A percentile compares a stretch with the other conserved stretches of the same genome.
Conservation (phyloP, 805 yeast species). For the Sungouiozyma intestinalis region DNA sequence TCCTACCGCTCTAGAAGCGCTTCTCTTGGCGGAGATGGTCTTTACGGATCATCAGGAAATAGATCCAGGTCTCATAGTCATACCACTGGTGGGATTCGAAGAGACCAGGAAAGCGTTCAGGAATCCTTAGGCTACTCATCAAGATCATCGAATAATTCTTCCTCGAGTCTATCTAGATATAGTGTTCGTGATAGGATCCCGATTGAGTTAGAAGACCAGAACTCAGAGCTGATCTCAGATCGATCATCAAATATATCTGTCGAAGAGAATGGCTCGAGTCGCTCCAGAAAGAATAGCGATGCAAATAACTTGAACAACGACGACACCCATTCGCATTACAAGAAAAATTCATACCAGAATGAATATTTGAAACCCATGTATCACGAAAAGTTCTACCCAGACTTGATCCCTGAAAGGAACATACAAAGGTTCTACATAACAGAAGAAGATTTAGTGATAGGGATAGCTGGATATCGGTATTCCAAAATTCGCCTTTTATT, state of each 20-base stretch:
- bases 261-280: conserved; percentile 11
- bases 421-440: conserved; percentile 84
- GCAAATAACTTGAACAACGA: conserved; percentile 16
- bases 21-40: conserved; percentile 3
- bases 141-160: conserved; percentile 19
- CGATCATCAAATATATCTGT: conserved; percentile 15
- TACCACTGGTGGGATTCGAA: background rate
- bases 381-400: conserved; percentile 37
- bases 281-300: conserved; percentile 15
- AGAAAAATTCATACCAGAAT: conserved; percentile 22
- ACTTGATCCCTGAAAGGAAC: conserved; percentile 33
- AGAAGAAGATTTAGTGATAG: conserved; percentile 90
- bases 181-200: conserved; percentile 32
- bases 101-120: conserved; percentile 3
- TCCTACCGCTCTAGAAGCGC: conserved; percentile 13
- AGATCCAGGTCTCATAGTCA: conserved; percentile 8
- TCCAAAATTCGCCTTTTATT: conserved; percentile 35
- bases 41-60: conserved; percentile 12
- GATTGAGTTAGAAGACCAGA: conserved; percentile 26
- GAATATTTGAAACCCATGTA: conserved; percentile 25
- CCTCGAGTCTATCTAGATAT: conserved; percentile 30
- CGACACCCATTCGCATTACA: conserved; percentile 12
- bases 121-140: conserved; percentile 9
- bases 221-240: conserved; percentile 28
- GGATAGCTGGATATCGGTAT: conserved; percentile 80